phyloP scores from a whole-genome alignment of 2,329 filamentous ascomycete genomes.

The Aulographum hederae region DNA sequence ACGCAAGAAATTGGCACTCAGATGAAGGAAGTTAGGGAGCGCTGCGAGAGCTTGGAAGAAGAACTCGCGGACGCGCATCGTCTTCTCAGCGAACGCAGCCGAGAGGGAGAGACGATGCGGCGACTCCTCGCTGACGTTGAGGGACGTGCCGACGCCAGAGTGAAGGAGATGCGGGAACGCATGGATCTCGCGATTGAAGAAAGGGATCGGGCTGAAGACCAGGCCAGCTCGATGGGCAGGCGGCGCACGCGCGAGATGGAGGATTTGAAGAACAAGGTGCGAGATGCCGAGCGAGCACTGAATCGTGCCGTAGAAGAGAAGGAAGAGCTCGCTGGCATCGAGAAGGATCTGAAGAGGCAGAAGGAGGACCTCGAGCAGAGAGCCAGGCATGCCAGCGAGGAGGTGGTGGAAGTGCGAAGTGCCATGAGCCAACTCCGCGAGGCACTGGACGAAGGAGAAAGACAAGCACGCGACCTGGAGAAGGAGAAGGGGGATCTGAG shows the following conservation, averaged over 20 bases:
- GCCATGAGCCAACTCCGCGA: conserved; percentile 64
- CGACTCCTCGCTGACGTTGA: conserved; percentile 75
- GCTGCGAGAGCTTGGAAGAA: conserved; percentile 76
- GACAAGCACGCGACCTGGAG: conserved; percentile 65
- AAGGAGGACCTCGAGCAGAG: conserved; percentile 59
- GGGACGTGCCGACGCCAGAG: conserved; percentile 58
- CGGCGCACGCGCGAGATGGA: conserved; percentile 69
- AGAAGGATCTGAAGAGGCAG: conserved; percentile 55
- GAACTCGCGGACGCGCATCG: conserved; percentile 79
- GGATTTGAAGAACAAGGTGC: conserved; percentile 60
- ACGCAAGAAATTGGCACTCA: conserved; percentile 74
- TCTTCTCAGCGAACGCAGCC: conserved; percentile 68
- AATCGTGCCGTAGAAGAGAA: conserved; percentile 55
- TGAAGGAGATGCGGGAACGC: conserved; percentile 73
- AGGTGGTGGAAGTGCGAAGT: conserved; percentile 55
- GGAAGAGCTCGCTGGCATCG: conserved; percentile 56
- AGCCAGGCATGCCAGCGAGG: conserved; percentile 49
- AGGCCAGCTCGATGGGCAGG: conserved; percentile 60
- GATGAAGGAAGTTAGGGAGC: conserved; percentile 71
- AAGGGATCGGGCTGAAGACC: conserved; percentile 80
- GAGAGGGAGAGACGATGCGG: conserved; percentile 91
- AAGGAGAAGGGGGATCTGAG: conserved; percentile 63
- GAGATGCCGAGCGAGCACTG: conserved; percentile 64
- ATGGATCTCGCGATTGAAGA: conserved; percentile 90
- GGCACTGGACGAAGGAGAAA: conserved; percentile 74